Evolutionary conservation across 192 early-diverging fungal genomes (phyloP).

Genomic region (Oehlia diaphana): DNA sequence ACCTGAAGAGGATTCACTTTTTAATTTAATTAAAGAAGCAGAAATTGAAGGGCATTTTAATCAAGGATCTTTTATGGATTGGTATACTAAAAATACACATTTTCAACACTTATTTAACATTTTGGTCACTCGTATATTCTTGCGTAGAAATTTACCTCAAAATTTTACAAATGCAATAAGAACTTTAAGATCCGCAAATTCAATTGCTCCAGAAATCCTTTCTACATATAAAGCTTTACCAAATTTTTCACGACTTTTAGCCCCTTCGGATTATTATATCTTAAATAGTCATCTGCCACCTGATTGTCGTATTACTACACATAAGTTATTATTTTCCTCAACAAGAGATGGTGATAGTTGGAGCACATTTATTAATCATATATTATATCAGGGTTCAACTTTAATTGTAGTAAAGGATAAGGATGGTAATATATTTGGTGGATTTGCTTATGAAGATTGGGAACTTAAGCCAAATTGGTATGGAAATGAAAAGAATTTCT

Average conservation of each 20-base stretch:
- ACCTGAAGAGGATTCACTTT: too few relatives aligned
- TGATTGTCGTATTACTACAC: slow-evolving; percentile 29
- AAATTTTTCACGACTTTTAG: slow-evolving; percentile 15
- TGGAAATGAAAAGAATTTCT: slow-evolving; percentile 58
- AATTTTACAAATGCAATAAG: background rate
- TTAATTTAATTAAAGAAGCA: background rate
- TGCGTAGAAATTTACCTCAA: too few relatives aligned
- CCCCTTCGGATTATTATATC: background rate
- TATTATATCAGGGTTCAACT: slow-evolving; percentile 50
- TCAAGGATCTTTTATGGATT: background rate
- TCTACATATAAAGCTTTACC: background rate
- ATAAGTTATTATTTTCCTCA: slow-evolving; percentile 49
- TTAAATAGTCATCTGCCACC: too few relatives aligned
- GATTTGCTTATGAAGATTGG: slow-evolving; percentile 42
- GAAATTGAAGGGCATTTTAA: background rate
- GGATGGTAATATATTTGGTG: slow-evolving; percentile 63
- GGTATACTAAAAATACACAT: slow-evolving; percentile 18
- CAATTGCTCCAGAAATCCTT: background rate
- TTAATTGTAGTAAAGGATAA: slow-evolving; percentile 51
- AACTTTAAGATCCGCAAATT: background rate
- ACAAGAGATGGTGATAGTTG: slow-evolving; percentile 34
- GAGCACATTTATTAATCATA: slow-evolving; percentile 37
- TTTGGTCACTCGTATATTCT: background rate
- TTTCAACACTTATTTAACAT: slow-evolving; percentile 17
- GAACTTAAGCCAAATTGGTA: slow-evolving; percentile 6